Percentiles rank a stretch among this genome's conserved stretches.
Conservation (phyloP, 805 yeast genomes). For the Candida boidinii region DNA sequence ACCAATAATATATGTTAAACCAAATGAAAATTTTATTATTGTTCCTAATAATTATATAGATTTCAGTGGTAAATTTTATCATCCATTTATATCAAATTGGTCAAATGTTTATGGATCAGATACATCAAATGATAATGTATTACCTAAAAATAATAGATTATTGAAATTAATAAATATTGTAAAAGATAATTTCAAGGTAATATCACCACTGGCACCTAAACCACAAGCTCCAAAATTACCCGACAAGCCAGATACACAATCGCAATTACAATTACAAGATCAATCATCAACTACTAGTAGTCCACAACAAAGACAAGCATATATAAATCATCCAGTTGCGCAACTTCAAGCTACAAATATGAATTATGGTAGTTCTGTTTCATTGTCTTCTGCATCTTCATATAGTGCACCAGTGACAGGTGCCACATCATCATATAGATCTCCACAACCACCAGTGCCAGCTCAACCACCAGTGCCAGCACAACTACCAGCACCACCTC, state of each 20-base stretch:
- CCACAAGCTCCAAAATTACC: background rate
- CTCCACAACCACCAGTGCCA: background rate
- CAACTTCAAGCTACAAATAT: too few relatives aligned
- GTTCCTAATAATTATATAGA: constrained; percentile 64
- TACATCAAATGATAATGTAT: constrained; percentile 14
- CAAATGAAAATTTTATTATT: constrained; percentile 34
- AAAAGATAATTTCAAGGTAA: constrained; percentile 9
- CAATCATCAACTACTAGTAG: background rate
- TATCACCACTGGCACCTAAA: constrained; percentile 8
- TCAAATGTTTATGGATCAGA: constrained; percentile 8
- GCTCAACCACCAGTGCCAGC: constrained; percentile 2
- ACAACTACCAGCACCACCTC: background rate
- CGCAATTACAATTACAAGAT: background rate
- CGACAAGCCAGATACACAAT: background rate
- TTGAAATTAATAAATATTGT: constrained; percentile 15
- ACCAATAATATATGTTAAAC: constrained; percentile 60
- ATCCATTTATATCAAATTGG: constrained; percentile 64
- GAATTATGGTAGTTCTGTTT: too few relatives aligned
- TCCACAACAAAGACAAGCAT: background rate
- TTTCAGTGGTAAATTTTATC: constrained; percentile 60
- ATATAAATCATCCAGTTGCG: too few relatives aligned
- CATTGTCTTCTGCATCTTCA: background rate
- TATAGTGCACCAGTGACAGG: background rate
- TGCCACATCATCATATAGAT: background rate
- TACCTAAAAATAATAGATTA: constrained; percentile 19